These are phyloP conservation scores for Nakazawaea holstii DNA, from an alignment of 805 yeast species.

Conservation along the genomic window DNA sequence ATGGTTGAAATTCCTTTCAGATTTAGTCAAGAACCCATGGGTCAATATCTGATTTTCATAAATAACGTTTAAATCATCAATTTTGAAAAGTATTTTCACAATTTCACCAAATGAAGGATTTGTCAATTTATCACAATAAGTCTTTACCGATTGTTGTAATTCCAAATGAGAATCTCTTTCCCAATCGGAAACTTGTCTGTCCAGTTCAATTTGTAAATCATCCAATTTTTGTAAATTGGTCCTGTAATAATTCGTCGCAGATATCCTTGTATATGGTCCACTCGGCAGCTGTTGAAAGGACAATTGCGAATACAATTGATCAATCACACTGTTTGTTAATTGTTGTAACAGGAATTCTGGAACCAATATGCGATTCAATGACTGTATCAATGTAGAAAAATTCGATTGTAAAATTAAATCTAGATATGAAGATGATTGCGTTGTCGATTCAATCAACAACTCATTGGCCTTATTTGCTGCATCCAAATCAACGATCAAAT, in stretches of 20 bases:
- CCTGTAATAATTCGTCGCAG: constrained; percentile 2
- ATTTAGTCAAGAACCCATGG: constrained; percentile 13
- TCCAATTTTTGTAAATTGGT: constrained; percentile 11
- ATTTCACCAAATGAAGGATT: constrained; percentile 23
- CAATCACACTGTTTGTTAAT: constrained; percentile 20
- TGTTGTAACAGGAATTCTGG: constrained; percentile 23
- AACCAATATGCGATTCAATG: constrained; percentile 23
- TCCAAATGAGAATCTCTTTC: constrained; percentile 28
- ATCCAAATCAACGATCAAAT: constrained; percentile 19
- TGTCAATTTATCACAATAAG: constrained; percentile 22
- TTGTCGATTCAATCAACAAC: constrained; percentile 19
- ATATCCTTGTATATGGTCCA: neutral
- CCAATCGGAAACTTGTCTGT: constrained; percentile 23
- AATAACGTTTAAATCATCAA: constrained; percentile 27
- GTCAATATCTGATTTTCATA: constrained; percentile 23
- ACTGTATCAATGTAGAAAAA: constrained; percentile 20
- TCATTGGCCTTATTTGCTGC: constrained; percentile 23
- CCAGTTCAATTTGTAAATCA: constrained; percentile 11
- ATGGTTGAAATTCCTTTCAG: constrained; percentile 19
- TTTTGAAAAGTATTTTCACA: constrained; percentile 23
- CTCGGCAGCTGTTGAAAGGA: neutral
- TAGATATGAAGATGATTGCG: constrained; percentile 22
- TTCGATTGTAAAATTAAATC: constrained; percentile 22
- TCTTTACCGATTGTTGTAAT: constrained; percentile 25
- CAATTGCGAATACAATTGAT: constrained; percentile 16